phyloP scores from a whole-genome alignment of 2,329 filamentous ascomycete species.

The Colletotrichum orchidophilum region DNA sequence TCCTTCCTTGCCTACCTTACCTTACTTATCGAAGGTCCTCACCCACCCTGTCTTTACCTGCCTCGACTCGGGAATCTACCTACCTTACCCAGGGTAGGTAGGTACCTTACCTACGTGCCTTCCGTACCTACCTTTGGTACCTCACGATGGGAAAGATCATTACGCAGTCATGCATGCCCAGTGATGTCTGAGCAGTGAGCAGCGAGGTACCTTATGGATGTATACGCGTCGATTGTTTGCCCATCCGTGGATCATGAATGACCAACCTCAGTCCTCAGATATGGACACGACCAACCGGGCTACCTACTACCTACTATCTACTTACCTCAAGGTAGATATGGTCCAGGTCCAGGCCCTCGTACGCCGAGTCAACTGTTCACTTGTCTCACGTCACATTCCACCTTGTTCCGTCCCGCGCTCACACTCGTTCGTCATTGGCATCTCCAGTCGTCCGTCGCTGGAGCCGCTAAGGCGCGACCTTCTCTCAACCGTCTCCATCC shows the following conservation, averaged over 20 bases:
- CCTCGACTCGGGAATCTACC: too few species aligned
- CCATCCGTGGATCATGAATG: background rate
- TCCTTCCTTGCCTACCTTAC: background rate
- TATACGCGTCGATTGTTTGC: background rate
- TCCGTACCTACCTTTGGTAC: too few species aligned
- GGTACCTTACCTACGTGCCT: too few species aligned
- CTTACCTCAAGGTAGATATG: too few species aligned
- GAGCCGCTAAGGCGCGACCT: conserved; percentile 6
- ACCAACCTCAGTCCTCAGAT: background rate
- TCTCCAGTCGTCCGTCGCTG: background rate
- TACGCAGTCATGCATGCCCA: too few species aligned
- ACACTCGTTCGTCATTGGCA: background rate
- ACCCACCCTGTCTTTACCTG: too few species aligned
- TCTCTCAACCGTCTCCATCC: background rate
- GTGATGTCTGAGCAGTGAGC: too few species aligned
- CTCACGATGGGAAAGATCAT: too few species aligned
- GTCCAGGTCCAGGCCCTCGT: background rate
- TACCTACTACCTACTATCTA: too few species aligned
- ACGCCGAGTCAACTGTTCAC: conserved; percentile 9
- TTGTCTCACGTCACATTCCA: conserved; percentile 23
- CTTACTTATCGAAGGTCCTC: too few species aligned
- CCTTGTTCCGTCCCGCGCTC: background rate
- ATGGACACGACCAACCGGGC: background rate
- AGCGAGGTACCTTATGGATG: background rate
- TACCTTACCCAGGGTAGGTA: too few species aligned